Evolutionary conservation across 176 grass and related monocot species (phyloP).

Genomic region (Tillandsia leiboldiana): DNA sequence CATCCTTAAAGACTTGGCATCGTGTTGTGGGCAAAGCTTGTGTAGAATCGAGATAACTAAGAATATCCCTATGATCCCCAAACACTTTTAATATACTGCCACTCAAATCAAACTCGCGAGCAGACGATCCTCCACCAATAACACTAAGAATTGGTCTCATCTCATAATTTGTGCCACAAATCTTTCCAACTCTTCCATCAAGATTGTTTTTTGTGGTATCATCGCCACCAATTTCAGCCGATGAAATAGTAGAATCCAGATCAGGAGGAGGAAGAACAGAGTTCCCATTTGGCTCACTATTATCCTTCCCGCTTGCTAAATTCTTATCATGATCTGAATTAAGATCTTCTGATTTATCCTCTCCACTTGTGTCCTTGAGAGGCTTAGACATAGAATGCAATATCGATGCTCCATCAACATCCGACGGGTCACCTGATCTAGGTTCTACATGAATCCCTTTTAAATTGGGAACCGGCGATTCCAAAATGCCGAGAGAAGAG

Average conservation of each 20-base stretch:
- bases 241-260: conserved; percentile 31
- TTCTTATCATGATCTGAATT: conserved; percentile 48
- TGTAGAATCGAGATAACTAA: conserved; percentile 41
- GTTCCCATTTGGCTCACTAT: conserved; percentile 49
- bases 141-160: conserved; percentile 55
- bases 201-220: conserved; percentile 38
- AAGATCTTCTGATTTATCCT: conserved; percentile 44
- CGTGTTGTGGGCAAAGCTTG: conserved; percentile 49
- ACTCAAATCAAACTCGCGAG: conserved; percentile 79
- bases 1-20: conserved; percentile 84
- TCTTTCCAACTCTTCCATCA: conserved; percentile 57
- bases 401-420: conserved; percentile 67
- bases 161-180: conserved; percentile 48
- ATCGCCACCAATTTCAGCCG: conserved; percentile 44
- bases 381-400: conserved; percentile 63
- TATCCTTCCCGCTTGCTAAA: conserved; percentile 43
- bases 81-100: conserved; percentile 66
- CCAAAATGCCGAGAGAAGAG: conserved; percentile 40
- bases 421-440: conserved; percentile 44
- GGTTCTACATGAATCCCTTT: conserved; percentile 59
- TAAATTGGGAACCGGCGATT: conserved; percentile 30
- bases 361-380: conserved; percentile 40
- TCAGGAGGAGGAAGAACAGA: conserved; percentile 50
- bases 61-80: conserved; percentile 74
- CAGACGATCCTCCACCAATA: conserved; percentile 51